Conservation (phyloP, 2,329 filamentous ascomycete species). For the Penicillium freii region DNA sequence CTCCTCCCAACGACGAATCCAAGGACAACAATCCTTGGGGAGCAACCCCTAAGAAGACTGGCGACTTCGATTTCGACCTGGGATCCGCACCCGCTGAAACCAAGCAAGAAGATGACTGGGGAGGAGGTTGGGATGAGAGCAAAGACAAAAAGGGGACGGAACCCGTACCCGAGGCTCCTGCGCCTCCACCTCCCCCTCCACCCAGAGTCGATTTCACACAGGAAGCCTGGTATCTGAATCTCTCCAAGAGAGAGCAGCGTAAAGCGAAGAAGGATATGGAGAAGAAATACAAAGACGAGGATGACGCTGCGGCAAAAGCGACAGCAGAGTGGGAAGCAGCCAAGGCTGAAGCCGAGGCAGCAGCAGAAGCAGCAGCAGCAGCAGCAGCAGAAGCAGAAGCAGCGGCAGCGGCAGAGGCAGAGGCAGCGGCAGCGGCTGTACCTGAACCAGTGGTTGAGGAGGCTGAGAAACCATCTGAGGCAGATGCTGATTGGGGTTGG, state of each 20-base stretch:
- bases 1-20: constrained; percentile 29
- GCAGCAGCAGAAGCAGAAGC: neutral
- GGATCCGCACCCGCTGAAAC: constrained; percentile 40
- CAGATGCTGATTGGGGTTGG: constrained; percentile 34
- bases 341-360: constrained; percentile 11
- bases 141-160: constrained; percentile 34
- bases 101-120: constrained; percentile 32
- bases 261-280: constrained; percentile 33
- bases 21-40: constrained; percentile 45
- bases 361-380: neutral
- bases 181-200: constrained; percentile 17
- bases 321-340: constrained; percentile 7
- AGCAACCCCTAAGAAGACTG: constrained; percentile 32
- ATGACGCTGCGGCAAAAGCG: constrained; percentile 9
- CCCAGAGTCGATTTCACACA: constrained; percentile 26
- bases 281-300: constrained; percentile 24
- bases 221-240: constrained; percentile 32
- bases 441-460: constrained; percentile 13
- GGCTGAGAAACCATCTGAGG: constrained; percentile 14
- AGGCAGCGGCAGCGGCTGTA: constrained; percentile 12
- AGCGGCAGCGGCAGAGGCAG: neutral
- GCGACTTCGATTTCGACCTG: constrained; percentile 46
- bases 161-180: constrained; percentile 16
- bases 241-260: constrained; percentile 33
- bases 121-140: constrained; percentile 21